These are phyloP conservation scores for Berkeleyomyces rouxiae DNA, from an alignment of 2,329 filamentous ascomycete species.

Conservation along the genomic window DNA sequence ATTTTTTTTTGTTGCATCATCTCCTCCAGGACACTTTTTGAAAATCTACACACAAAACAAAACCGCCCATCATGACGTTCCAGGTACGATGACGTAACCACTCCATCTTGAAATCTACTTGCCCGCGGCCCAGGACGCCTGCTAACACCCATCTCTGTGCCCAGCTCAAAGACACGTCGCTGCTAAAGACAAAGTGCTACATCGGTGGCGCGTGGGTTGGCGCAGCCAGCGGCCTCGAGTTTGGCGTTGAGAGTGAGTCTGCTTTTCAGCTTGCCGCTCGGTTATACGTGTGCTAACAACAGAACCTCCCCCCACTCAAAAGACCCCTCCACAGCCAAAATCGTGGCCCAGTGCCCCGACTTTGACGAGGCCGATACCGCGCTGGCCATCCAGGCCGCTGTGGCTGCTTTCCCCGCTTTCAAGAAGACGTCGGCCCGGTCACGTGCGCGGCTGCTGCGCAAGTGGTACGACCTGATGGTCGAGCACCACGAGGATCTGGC, in stretches of 20 bases:
- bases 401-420: conserved; percentile 45
- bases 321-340: conserved; percentile 55
- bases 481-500: conserved; percentile 51
- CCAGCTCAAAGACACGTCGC: conserved; percentile 44
- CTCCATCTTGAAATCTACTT: background rate
- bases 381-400: conserved; percentile 52
- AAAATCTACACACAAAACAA: background rate
- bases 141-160: background rate
- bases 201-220: conserved; percentile 64
- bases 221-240: conserved; percentile 55
- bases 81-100: conserved; percentile 1
- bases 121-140: background rate
- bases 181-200: conserved; percentile 55
- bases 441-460: conserved; percentile 41
- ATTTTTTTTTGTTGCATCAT: background rate
- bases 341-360: conserved; percentile 56
- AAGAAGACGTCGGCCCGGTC: conserved; percentile 42
- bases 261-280: background rate
- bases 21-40: background rate
- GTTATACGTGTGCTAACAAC: background rate
- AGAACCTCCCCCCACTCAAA: conserved; percentile 7
- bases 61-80: conserved; percentile 1
- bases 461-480: conserved; percentile 51
- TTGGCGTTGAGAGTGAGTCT: conserved; percentile 45
- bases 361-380: conserved; percentile 53